Evolutionary conservation across 2,329 filamentous ascomycete species (phyloP), one percentile per base, ranked within the genome.

Genomic region (Cryphonectria radicalis): DNA sequence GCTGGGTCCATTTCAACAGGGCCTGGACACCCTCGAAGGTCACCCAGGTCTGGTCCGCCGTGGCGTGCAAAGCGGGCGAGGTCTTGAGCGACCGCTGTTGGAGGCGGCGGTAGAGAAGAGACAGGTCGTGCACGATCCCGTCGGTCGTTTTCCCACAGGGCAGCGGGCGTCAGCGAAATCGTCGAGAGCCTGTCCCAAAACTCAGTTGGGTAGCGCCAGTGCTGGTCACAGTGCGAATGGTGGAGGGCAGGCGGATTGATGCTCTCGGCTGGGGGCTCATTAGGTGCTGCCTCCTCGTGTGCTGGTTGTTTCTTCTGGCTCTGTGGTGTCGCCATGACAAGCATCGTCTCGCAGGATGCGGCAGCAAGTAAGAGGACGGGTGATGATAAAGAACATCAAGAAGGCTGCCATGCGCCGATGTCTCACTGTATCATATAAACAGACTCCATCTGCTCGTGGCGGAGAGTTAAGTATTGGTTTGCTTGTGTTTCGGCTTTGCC

Each of bases 1-100:
- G 64, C 66, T 67, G 50, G 55, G 70, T 35, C n/a, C 72, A 37
- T 37, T 37, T 37, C 35, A 37, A 37, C 28, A 43, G 68, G 68
- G 25, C 28, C 25, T 5, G 42, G 68, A 69, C 68, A 65, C 35
- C 74, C 76, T 73, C 73, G 72, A 43, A 78, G 71, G 70, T 75
- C 63, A 69, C 66, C n/a, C 17, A 77, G 64, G 60, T 78, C 76
- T 64, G 74, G 76, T 50, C 76, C 76, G 68, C 77, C 76, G 69
- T 73, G 70, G 67, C 73, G 76, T 25, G 77, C 75, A 68, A 76
- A 77, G 68, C 73, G 73, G 69, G 74, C 73, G 13, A 68, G 55
- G 19, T 68, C 66, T 50, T 6, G 66, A 22, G 66, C 40, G 32
- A 35, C 28, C 2, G 28, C 28, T 28, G 28, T 37, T n/a, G 66